A percentile compares a stretch with the other conserved stretches of the same genome.
Evolutionary conservation across 495 filamentous ascomycete species (phyloP).

Genomic region (Annulohypoxylon bovei): DNA sequence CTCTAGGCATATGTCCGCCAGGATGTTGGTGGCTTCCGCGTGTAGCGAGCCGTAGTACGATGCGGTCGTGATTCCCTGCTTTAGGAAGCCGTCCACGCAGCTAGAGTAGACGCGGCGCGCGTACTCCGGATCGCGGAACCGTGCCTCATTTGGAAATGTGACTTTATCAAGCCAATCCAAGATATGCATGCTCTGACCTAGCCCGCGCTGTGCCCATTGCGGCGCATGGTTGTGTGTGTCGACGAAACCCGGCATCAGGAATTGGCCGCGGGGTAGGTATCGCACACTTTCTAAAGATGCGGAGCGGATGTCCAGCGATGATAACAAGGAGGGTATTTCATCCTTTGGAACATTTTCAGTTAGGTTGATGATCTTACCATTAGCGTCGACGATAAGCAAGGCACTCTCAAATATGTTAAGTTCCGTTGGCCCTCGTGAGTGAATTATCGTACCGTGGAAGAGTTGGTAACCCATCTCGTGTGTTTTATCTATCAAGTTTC

Average conservation of each 20-base stretch:
- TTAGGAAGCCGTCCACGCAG: slow-evolving; percentile 66
- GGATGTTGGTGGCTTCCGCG: slow-evolving; percentile 64
- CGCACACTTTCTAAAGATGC: slow-evolving; percentile 40
- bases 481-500: background rate
- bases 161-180: slow-evolving; percentile 68
- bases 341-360: slow-evolving; percentile 24
- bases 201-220: slow-evolving; percentile 69
- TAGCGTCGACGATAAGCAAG: slow-evolving; percentile 53
- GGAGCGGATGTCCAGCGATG: slow-evolving; percentile 19
- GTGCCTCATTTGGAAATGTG: slow-evolving; percentile 72
- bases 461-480: slow-evolving; percentile 29
- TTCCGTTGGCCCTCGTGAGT: slow-evolving; percentile 52
- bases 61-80: slow-evolving; percentile 72
- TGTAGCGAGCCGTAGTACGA: slow-evolving; percentile 72
- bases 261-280: slow-evolving; percentile 58
- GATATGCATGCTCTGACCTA: slow-evolving; percentile 66
- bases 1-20: slow-evolving; percentile 66
- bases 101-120: slow-evolving; percentile 62
- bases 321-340: background rate
- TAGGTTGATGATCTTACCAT: slow-evolving; percentile 57
- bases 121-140: slow-evolving; percentile 63
- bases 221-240: slow-evolving; percentile 75
- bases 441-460: slow-evolving; percentile 65
- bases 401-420: slow-evolving; percentile 62
- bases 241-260: slow-evolving; percentile 69